Base-by-base conservation (phyloP, 2,329 filamentous ascomycete genomes). In the Fusarium redolens region DNA sequence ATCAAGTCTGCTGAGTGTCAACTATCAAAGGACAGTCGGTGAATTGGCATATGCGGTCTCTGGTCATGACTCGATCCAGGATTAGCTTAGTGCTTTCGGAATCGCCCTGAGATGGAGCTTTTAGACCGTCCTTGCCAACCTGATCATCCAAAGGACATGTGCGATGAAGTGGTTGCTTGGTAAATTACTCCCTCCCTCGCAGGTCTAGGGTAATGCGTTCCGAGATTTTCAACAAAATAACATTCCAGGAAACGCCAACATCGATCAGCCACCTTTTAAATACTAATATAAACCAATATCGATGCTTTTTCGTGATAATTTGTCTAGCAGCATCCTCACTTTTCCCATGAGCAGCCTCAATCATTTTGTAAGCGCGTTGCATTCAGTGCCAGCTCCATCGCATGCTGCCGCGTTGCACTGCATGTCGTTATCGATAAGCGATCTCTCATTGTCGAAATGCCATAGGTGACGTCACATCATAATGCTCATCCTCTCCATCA, bases 381-480 rank as follows among this genome's bases (percentile, higher is more conserved):
- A 4, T 14, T 4, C 1, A 7, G 13, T 20, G 0, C n/a, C 6
- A 25, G 2, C 2, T 17, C 17, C 41, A 25, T 17, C 0, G 10
- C 9, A 14, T 4, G 14, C 3, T 10, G n/a, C 22, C 6, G 4
- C n/a, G 25, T 25, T 3, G 22, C 22, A 2, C 17, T 25, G 22
- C 9, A 44, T 25, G 0, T 12, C 11, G 4, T n/a, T 38, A 54
- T 54, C 35, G 35, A 54, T 54, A 54, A 54, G 35, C 10, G 1
- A 1, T 28, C 28, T 54, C 50, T 41, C n/a, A 41, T 30, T 20
- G 4, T 6, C 4, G 2, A 4, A 35, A 18, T 12, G 5, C 17
- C n/a, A 17, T 22, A 3, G 3, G 33, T 59, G 48, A 61, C 57
- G 57, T 61, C 57, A 43, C 13, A 28, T 14, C 18, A 25, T n/a